Conservation (phyloP, 768 basidiomycete species). For the Termitomyces sp. region DNA sequence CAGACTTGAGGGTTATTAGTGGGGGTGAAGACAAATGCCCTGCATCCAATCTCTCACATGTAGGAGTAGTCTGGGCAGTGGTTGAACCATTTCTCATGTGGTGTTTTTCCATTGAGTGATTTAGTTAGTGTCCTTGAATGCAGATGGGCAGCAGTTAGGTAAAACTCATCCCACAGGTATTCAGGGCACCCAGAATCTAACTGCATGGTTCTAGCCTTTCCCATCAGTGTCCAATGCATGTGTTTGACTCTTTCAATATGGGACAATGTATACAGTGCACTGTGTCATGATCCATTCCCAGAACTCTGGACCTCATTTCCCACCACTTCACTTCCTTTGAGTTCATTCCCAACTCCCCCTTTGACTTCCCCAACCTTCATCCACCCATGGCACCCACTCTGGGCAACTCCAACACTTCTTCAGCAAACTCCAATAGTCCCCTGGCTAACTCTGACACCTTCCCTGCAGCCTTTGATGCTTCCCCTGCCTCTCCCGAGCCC, state of each 20-base stretch:
- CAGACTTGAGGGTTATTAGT: not conserved
- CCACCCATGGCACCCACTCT: too few species aligned
- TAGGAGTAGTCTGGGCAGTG: not conserved
- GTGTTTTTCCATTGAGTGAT: not conserved
- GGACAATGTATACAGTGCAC: not conserved
- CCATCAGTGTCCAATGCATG: not conserved
- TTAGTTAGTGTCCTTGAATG: not conserved
- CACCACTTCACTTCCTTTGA: too few species aligned
- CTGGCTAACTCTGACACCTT: too few species aligned
- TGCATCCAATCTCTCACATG: not conserved
- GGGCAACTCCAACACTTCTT: too few species aligned
- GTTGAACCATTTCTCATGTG: not conserved
- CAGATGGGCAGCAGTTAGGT: not conserved
- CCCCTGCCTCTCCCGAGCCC: too few species aligned
- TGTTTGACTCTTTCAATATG: not conserved
- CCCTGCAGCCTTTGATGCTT: too few species aligned
- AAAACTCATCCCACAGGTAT: not conserved
- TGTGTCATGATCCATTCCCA: too few species aligned
- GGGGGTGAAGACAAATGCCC: not conserved
- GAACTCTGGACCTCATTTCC: too few species aligned
- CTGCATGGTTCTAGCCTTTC: not conserved
- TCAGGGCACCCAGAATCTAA: not conserved
- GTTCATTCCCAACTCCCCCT: too few species aligned
- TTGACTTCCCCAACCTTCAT: too few species aligned
- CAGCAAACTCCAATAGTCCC: too few species aligned